These are phyloP conservation scores for Polyplosphaeria fusca DNA, from an alignment of 495 filamentous ascomycete species.

Conservation along the genomic window DNA sequence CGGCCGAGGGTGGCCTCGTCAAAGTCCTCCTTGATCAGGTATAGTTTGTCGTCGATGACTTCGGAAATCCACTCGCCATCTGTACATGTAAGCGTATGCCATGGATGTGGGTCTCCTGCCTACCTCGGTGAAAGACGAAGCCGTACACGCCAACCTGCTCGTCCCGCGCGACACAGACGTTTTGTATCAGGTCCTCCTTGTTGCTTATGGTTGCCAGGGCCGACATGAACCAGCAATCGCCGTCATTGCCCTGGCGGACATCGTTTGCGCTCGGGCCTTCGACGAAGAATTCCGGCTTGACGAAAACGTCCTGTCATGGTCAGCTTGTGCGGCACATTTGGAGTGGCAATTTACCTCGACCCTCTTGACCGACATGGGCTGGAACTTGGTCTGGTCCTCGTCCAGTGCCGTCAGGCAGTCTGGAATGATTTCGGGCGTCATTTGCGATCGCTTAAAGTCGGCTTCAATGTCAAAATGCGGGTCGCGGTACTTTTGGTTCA, in stretches of 20 bases:
- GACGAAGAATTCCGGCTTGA: constrained; percentile 78
- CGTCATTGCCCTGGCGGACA: constrained; percentile 73
- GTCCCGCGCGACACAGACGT: constrained; percentile 77
- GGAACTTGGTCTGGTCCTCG: constrained; percentile 25
- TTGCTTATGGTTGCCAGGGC: constrained; percentile 81
- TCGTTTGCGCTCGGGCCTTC: constrained; percentile 81
- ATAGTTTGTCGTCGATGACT: constrained; percentile 84
- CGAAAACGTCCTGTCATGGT: constrained; percentile 70
- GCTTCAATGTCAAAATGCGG: constrained; percentile 83
- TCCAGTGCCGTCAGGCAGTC: constrained; percentile 47
- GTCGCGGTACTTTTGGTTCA: constrained; percentile 90
- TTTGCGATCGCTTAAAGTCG: constrained; percentile 63
- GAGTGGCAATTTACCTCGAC: constrained; percentile 36
- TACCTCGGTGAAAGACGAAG: constrained; percentile 84
- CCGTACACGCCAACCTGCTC: constrained; percentile 86
- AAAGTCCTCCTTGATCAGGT: constrained; percentile 77
- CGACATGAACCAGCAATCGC: constrained; percentile 91
- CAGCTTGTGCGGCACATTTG: constrained; percentile 5
- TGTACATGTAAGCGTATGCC: constrained; percentile 33
- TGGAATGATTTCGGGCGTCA: constrained; percentile 56
- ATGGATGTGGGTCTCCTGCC: background rate
- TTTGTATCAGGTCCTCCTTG: constrained; percentile 73
- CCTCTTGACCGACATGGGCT: constrained; percentile 39
- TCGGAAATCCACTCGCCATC: constrained; percentile 91
- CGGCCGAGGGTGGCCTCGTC: constrained; percentile 68